Conservation (phyloP, 805 yeast species). For the Metschnikowia vanudenii region DNA sequence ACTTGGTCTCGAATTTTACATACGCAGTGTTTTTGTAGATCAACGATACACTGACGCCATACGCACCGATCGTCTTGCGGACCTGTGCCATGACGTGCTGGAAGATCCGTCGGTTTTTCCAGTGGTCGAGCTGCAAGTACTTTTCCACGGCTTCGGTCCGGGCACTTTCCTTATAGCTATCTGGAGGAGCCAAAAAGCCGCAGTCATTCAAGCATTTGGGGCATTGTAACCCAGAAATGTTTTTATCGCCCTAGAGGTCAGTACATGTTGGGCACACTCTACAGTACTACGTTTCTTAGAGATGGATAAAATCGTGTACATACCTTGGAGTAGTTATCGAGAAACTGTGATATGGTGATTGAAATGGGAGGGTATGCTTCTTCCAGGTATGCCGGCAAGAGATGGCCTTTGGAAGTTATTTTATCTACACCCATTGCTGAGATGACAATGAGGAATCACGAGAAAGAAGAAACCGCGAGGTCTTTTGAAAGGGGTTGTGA, state of each 20-base stretch:
- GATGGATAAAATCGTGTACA: constrained; percentile 8
- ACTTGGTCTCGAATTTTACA: constrained; percentile 48
- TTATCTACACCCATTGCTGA: constrained; percentile 6
- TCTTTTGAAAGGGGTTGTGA: no score
- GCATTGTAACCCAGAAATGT: constrained; percentile 50
- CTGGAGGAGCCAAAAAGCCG: constrained; percentile 61
- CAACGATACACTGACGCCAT: constrained; percentile 61
- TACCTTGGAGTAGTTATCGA: constrained; percentile 51
- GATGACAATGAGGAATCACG: neutral
- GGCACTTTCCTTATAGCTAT: constrained; percentile 47
- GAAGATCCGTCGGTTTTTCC: constrained; percentile 46
- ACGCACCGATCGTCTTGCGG: constrained; percentile 42
- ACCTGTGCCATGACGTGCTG: constrained; percentile 37
- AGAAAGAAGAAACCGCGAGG: no score
- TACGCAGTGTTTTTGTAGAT: constrained; percentile 47
- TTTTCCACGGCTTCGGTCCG: constrained; percentile 45
- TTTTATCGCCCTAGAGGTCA: constrained; percentile 49
- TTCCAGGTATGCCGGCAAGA: constrained; percentile 6
- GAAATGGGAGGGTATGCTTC: constrained; percentile 18
- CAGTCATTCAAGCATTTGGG: constrained; percentile 50
- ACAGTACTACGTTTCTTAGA: neutral
- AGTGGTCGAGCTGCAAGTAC: constrained; percentile 43
- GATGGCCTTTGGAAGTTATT: neutral
- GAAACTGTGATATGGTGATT: constrained; percentile 49
- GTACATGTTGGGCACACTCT: constrained; percentile 6